Evolutionary conservation across 2,329 filamentous ascomycete species (phyloP).

Genomic region (Paradendryphiella salina): DNA sequence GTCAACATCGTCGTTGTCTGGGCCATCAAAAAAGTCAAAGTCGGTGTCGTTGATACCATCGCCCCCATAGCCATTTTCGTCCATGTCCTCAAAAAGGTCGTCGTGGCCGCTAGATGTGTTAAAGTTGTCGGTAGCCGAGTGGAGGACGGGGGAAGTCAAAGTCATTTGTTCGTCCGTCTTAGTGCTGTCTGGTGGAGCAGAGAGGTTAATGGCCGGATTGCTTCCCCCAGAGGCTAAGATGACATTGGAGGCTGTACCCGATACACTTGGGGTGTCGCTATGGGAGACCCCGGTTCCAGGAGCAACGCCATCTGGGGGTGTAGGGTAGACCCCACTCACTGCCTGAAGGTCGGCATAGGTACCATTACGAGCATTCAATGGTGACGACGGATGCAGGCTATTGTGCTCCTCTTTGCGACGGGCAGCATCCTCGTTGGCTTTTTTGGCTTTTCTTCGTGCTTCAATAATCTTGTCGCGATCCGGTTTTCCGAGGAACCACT

Average conservation of each 20-base stretch:
- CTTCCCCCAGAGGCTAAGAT: slow-evolving; percentile 36
- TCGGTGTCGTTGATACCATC: slow-evolving; percentile 78
- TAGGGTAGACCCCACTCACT: slow-evolving; percentile 47
- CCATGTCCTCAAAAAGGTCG: slow-evolving; percentile 67
- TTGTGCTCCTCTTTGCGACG: slow-evolving; percentile 38
- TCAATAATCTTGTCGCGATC: slow-evolving; percentile 43
- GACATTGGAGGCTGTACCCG: slow-evolving; percentile 30
- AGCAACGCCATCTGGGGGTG: slow-evolving; percentile 45
- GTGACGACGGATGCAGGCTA: slow-evolving; percentile 42
- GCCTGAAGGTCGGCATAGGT: slow-evolving; percentile 45
- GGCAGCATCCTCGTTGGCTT: slow-evolving; percentile 53
- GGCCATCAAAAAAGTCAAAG: slow-evolving; percentile 80
- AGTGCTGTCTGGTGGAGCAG: slow-evolving; percentile 31
- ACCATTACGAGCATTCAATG: slow-evolving; percentile 41
- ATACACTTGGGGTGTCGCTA: slow-evolving; percentile 36
- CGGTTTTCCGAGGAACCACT: slow-evolving; percentile 44
- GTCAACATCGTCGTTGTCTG: slow-evolving; percentile 47
- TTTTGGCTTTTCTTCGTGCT: slow-evolving; percentile 49
- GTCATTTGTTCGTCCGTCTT: slow-evolving; percentile 25
- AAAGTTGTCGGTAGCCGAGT: slow-evolving; percentile 28
- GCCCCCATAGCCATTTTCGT: slow-evolving; percentile 72
- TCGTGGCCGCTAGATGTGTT: slow-evolving; percentile 46
- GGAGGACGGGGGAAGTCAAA: slow-evolving; percentile 31
- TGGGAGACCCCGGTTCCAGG: slow-evolving; percentile 36
- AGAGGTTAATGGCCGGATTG: slow-evolving; percentile 41